Evolutionary conservation across 129 eudicot genomes (phyloP), one percentile per base, ranked within the genome.

Genomic region (Saussurea involucrata): DNA sequence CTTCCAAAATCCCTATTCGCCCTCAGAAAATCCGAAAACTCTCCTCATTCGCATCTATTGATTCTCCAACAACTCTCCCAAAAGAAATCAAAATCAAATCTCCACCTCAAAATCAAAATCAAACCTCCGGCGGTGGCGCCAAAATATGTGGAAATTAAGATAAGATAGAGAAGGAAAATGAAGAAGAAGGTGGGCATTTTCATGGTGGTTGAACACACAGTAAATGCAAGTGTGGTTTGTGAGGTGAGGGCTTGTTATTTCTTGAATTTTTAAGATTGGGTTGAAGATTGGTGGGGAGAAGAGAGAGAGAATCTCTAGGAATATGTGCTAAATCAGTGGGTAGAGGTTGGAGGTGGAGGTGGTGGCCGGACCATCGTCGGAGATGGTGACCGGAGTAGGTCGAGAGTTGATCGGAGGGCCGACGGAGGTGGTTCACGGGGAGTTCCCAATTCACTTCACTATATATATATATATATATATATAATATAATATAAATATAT

Each of bases 1-100:
- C 96, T 9, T 71, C 98, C 32, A 95, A 95, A 83, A 92, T 95
- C 81, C 97, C 96, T 20, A 87, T 92, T 33, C 98, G 98, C 25
- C 98, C 98, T 10, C 96, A 79, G 12, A 95, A 95, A 77, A 88
- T 88, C 66, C 87, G 97, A 15, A 92, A 88, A 67, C 92, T 92
- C 61, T 91, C 97, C 1, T 64, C 86, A 12, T 20, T 73, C 37
- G 11, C 84, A 33, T 13, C 83, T 29, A n/a, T 27, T 22, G 46
- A 36, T 17, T 58, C 80, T 27, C 0, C 74, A 0, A 44, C 18
- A 8, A 34, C 9, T 2, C 7, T 7, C 9, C 7, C 10, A 8
- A 53, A 73, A 24, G 55, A 72, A 61, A 67, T 57, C 1, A 60
- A 58, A 10, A 6, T 27, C 29, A 27, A 27, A 1, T 24, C 75